These are phyloP conservation scores for Acanthamoeba culbertsoni DNA, from an alignment of 208 protist genomes.

Conservation along the genomic window DNA sequence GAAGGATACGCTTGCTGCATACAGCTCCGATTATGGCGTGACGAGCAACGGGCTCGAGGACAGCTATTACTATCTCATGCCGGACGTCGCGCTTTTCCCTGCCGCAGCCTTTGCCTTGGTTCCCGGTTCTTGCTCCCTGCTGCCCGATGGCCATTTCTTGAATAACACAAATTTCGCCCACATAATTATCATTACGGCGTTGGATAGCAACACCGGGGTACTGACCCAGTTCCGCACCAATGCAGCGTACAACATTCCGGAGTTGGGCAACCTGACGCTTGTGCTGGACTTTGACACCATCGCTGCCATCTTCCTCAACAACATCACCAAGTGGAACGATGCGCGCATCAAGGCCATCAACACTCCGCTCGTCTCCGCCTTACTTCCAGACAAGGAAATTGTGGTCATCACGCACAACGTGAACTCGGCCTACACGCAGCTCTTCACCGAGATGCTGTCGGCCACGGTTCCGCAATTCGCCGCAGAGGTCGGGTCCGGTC, in stretches of 20 bases:
- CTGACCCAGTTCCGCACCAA: too few species aligned
- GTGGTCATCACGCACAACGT: background rate
- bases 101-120: background rate
- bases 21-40: background rate
- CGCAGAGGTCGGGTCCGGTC: background rate
- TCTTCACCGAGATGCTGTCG: background rate
- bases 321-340: slow-evolving; percentile 24
- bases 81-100: background rate
- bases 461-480: background rate
- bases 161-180: too few species aligned
- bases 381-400: background rate
- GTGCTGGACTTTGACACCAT: background rate
- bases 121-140: too few species aligned
- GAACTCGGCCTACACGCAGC: background rate
- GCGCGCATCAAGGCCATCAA: background rate
- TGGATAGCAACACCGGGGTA: too few species aligned
- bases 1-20: background rate
- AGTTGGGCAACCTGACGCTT: background rate
- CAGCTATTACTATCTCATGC: background rate
- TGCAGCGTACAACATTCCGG: background rate
- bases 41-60: background rate
- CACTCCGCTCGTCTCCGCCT: background rate
- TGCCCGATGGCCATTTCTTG: too few species aligned
- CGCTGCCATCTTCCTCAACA: background rate
- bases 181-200: too few species aligned